phyloP scores from a whole-genome alignment of 1,284 basidiomycete species.

The Cutaneotrichosporon sp. region DNA sequence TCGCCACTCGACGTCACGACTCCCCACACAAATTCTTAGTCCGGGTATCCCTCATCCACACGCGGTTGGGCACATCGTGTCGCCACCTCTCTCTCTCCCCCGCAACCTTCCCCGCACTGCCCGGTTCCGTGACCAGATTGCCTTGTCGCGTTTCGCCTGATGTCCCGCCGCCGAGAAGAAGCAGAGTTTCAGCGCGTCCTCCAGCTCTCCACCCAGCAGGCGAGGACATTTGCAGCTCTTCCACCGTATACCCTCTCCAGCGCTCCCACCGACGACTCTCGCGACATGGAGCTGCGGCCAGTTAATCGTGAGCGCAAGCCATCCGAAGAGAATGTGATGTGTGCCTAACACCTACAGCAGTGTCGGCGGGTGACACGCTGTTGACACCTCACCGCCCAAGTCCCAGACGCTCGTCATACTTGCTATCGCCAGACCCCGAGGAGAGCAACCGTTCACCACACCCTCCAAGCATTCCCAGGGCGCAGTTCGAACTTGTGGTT shows the following conservation, averaged over 20 bases:
- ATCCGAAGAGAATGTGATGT: not conserved
- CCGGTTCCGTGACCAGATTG: not conserved
- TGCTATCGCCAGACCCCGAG: conserved; percentile 7
- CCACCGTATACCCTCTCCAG: conserved; percentile 33
- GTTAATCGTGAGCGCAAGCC: conserved; percentile 13
- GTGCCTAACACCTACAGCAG: not conserved
- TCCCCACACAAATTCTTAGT: not conserved
- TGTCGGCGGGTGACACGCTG: not conserved
- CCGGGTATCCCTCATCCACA: not conserved
- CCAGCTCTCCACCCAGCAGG: conserved; percentile 42
- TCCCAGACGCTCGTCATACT: not conserved
- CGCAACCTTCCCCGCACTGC: not conserved
- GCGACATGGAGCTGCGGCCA: conserved; percentile 38
- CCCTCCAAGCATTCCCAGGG: not conserved
- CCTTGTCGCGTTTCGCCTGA: not conserved
- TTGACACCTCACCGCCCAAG: not conserved
- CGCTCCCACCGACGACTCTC: conserved; percentile 34
- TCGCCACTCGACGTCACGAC: too few relatives aligned
- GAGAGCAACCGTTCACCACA: not conserved
- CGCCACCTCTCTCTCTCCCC: not conserved
- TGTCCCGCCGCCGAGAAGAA: conserved; percentile 40
- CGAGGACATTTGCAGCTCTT: conserved; percentile 16
- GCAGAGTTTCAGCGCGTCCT: conserved; percentile 44
- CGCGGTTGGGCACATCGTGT: not conserved
- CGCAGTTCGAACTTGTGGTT: not conserved